phyloP scores from a whole-genome alignment of 225 moss, liverwort and hornwort genomes.

The Physcomitrium patens region DNA sequence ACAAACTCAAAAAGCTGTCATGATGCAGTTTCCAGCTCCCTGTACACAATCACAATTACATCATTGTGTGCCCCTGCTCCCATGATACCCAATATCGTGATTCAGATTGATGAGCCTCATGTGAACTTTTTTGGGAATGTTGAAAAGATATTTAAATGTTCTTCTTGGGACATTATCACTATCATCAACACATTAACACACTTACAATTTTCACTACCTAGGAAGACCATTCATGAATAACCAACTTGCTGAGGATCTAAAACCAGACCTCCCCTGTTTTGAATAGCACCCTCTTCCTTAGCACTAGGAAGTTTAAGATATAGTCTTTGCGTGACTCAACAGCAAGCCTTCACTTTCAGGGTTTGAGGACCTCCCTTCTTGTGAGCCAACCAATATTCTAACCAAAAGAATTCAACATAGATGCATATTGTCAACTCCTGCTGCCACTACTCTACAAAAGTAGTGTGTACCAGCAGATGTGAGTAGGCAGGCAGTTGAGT shows the following conservation, averaged over 20 bases:
- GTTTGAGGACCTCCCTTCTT: background rate
- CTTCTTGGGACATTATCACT: background rate
- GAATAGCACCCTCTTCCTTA: background rate
- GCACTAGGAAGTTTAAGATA: background rate
- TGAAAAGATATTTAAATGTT: too few species aligned
- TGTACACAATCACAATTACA: too few species aligned
- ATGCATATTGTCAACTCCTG: background rate
- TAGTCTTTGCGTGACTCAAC: background rate
- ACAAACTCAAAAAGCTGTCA: too few species aligned
- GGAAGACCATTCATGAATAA: background rate
- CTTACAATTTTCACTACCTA: background rate
- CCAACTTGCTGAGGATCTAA: background rate
- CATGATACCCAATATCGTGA: too few species aligned
- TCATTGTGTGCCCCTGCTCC: too few species aligned
- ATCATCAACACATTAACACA: background rate
- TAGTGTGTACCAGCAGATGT: too few species aligned
- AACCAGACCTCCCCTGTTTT: background rate
- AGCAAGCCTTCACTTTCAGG: background rate
- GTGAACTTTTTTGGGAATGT: background rate
- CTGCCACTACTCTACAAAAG: too few species aligned
- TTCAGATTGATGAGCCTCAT: too few species aligned
- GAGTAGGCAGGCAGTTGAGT: background rate
- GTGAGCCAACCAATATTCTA: background rate
- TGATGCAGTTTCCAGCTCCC: too few species aligned
- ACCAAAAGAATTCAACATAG: background rate